Evolutionary conservation across 805 yeast genomes (phyloP).

Genomic region (Suhomyces prunicola): DNA sequence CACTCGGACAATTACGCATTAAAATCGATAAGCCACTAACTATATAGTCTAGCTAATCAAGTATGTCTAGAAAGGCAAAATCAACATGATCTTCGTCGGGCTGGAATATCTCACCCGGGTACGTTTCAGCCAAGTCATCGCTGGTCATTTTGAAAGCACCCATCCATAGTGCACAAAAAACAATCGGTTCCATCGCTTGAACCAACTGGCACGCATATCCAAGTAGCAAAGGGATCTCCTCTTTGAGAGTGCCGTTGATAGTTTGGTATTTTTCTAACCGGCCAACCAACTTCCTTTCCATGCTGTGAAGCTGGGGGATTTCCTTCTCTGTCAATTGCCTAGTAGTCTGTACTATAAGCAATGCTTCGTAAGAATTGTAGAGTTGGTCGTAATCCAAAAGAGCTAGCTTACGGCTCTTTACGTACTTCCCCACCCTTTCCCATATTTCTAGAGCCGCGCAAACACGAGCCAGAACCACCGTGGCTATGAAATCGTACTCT

Average conservation of each 20-base stretch:
- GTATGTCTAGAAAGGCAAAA: not conserved
- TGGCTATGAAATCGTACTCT: conserved; percentile 8
- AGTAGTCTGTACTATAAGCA: conserved; percentile 35
- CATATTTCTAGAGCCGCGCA: conserved; percentile 15
- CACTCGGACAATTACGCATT: not conserved
- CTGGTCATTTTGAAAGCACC: not conserved
- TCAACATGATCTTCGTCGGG: not conserved
- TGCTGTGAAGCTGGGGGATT: conserved; percentile 18
- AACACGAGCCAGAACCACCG: not conserved
- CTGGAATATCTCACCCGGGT: not conserved
- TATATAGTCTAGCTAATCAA: no score
- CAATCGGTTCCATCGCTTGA: conserved; percentile 26
- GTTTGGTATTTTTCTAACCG: conserved; percentile 27
- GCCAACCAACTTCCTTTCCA: conserved; percentile 26
- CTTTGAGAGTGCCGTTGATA: conserved; percentile 38
- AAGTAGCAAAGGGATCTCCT: conserved; percentile 47
- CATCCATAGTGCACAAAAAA: conserved; percentile 34
- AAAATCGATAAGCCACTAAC: no score
- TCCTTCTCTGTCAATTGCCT: conserved; percentile 28
- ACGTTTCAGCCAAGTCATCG: not conserved
- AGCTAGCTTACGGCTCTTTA: conserved; percentile 29
- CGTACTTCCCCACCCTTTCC: conserved; percentile 22
- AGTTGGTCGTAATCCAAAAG: conserved; percentile 38
- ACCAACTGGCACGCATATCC: conserved; percentile 28
- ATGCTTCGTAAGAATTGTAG: conserved; percentile 24